Base-by-base conservation (phyloP, 1,284 basidiomycete genomes). In the Ceratobasidium sp. region DNA sequence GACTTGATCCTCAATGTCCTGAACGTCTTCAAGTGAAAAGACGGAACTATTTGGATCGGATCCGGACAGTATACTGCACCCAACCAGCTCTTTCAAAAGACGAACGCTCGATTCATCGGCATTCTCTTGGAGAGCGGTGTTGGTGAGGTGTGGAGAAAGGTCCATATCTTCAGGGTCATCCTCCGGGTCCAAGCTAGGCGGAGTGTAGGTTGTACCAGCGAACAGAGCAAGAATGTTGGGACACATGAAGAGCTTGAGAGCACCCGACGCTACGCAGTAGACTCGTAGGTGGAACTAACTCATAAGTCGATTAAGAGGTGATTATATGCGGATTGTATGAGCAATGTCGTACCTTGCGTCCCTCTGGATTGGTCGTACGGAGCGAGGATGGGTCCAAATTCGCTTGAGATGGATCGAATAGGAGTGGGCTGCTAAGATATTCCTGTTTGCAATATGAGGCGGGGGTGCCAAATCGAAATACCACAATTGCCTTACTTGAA, bases 201-300 rank as follows among this genome's bases (percentile, higher is more conserved):
- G 54, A 0, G 77, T 74, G 79, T 94, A 96, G 4, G 91, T 86
- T 18, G 86, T 83, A 0, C 89, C 83, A 4, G 94, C 91, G 80
- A 98, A 98, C 0, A 98, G 83, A 6, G 95, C 94, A 21, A 99
- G 87, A 77, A 97, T 89, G 23, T 91, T 89, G 64, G 90, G 87
- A 76, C 93, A 94, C 55, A 98, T 85, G 80, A 90, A 94, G 5
- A 97, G 83, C 59, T 85, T 87, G 59, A 96, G 85, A 38, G 89
- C 89, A n/a, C 93, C 91, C 1, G 87, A 91, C 16, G 95, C 89
- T 38, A 98, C 87, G 75, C 96, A 96, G 80, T 99, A 99, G 1
- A 91, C 93, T 46, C 98, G 89, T 50, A 99, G 86, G 82, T 99
- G 98, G 81, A 98, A 99, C 91, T 96, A 78, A 76, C 70, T 74